Evolutionary conservation across 306 rosid genomes (phyloP).

Genomic region (Malus orientalis): DNA sequence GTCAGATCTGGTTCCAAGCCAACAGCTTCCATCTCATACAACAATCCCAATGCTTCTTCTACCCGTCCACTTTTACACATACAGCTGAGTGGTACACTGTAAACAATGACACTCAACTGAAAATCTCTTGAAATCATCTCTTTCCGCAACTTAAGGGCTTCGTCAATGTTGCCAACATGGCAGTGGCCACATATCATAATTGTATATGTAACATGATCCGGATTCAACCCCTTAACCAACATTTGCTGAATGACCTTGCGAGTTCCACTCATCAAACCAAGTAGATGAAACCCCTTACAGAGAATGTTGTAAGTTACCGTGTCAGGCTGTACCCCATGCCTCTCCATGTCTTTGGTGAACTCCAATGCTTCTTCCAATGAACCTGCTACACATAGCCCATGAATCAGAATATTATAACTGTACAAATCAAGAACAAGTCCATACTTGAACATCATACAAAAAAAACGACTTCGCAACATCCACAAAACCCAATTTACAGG

Average conservation of each 20-base stretch:
- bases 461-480: slow-evolving; percentile 37
- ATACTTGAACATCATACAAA: slow-evolving; percentile 42
- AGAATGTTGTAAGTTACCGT: slow-evolving; percentile 39
- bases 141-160: slow-evolving; percentile 33
- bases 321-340: slow-evolving; percentile 38
- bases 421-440: slow-evolving; percentile 45
- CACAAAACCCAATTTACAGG: slow-evolving; percentile 38
- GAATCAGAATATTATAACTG: slow-evolving; percentile 54
- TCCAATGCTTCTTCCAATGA: slow-evolving; percentile 45
- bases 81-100: slow-evolving; percentile 35
- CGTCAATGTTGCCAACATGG: slow-evolving; percentile 33
- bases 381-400: slow-evolving; percentile 52
- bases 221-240: slow-evolving; percentile 35
- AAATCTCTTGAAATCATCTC: slow-evolving; percentile 39
- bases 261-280: slow-evolving; percentile 41
- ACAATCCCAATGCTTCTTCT: slow-evolving; percentile 35
- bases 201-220: slow-evolving; percentile 36
- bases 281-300: slow-evolving; percentile 43
- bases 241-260: slow-evolving; percentile 30
- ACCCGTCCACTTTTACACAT: slow-evolving; percentile 40
- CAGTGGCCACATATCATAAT: slow-evolving; percentile 44
- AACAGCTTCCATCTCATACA: slow-evolving; percentile 37
- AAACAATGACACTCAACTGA: slow-evolving; percentile 30
- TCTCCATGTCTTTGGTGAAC: slow-evolving; percentile 41
- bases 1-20: slow-evolving; percentile 35